A percentile compares a stretch with the other conserved stretches of the same genome.
Evolutionary conservation across 495 filamentous ascomycete species (phyloP).

Genomic region (Alectoria sarmentosa): DNA sequence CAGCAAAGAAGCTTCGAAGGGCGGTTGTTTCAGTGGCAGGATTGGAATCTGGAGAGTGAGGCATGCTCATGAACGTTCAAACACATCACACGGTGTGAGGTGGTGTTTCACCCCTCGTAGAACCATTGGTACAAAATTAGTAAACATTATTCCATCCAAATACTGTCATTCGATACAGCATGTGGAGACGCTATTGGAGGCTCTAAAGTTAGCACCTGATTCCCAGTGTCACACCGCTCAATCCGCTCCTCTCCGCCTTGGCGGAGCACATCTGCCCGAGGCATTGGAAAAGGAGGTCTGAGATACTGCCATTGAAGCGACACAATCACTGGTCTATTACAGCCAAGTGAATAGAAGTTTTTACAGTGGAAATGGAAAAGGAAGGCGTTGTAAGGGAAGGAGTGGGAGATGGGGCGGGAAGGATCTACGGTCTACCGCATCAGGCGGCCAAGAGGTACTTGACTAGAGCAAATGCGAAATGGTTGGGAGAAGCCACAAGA

Average conservation of each 20-base stretch:
- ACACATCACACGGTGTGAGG: too few species aligned
- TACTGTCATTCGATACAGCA: not conserved
- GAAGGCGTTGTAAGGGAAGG: not conserved
- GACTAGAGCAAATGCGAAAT: too few species aligned
- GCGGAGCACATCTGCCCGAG: not conserved
- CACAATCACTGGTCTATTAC: too few species aligned
- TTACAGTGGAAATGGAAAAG: not conserved
- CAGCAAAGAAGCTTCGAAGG: not conserved
- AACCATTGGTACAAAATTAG: not conserved
- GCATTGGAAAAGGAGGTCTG: not conserved
- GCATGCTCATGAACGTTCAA: not conserved
- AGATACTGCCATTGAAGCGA: not conserved
- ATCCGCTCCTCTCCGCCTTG: constrained; percentile 1
- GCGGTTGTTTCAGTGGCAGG: not conserved
- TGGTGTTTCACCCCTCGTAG: not conserved
- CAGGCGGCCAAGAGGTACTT: too few species aligned
- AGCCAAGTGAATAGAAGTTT: not conserved
- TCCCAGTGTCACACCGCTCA: not conserved
- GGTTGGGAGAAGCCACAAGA: too few species aligned
- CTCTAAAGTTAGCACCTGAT: not conserved
- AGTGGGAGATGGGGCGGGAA: not conserved
- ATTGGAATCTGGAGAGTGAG: not conserved
- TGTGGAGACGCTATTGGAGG: constrained; percentile 2
- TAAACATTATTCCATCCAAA: not conserved
- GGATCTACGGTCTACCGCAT: not conserved